Evolutionary conservation across 768 basidiomycete genomes (phyloP).

Genomic region (Amanita pallidorosea): DNA sequence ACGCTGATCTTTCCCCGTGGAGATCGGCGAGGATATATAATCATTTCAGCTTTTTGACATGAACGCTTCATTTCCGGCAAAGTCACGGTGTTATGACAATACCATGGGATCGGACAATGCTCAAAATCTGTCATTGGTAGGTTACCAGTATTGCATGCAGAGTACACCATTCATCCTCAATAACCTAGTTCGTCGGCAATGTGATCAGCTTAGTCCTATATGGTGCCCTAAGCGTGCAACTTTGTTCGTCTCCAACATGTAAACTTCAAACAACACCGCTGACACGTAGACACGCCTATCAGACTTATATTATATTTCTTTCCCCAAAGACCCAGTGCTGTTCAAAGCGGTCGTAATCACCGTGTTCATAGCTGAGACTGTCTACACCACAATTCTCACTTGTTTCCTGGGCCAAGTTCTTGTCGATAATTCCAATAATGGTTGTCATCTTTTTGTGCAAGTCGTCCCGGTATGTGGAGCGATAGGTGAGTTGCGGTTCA

Average conservation of each 20-base stretch:
- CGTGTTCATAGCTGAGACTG: slow-evolving; percentile 6
- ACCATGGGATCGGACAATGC: neutral
- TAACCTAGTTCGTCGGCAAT: neutral
- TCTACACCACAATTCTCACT: slow-evolving; percentile 17
- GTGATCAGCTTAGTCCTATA: neutral
- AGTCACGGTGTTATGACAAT: too few relatives aligned
- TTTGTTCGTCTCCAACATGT: slow-evolving; percentile 1
- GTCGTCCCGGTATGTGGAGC: neutral
- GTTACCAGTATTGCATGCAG: neutral
- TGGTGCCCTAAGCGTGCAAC: slow-evolving; percentile 2
- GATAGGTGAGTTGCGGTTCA: neutral
- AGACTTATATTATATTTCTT: slow-evolving; percentile 12
- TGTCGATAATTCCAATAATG: neutral
- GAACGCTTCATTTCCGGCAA: too few relatives aligned
- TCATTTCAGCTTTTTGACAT: too few relatives aligned
- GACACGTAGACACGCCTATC: neutral
- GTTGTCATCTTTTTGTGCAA: neutral
- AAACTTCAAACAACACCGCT: neutral
- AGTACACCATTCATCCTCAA: too few relatives aligned
- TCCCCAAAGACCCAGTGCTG: slow-evolving; percentile 6
- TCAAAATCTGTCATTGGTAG: neutral
- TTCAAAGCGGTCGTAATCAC: slow-evolving; percentile 8
- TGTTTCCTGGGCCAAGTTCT: slow-evolving; percentile 10
- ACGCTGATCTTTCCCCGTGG: too few relatives aligned
- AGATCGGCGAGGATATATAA: too few relatives aligned